A percentile compares a stretch with the other conserved stretches of the same genome.
Evolutionary conservation across 2,329 filamentous ascomycete genomes (phyloP).

Genomic region (Scedosporium minutisporum): DNA sequence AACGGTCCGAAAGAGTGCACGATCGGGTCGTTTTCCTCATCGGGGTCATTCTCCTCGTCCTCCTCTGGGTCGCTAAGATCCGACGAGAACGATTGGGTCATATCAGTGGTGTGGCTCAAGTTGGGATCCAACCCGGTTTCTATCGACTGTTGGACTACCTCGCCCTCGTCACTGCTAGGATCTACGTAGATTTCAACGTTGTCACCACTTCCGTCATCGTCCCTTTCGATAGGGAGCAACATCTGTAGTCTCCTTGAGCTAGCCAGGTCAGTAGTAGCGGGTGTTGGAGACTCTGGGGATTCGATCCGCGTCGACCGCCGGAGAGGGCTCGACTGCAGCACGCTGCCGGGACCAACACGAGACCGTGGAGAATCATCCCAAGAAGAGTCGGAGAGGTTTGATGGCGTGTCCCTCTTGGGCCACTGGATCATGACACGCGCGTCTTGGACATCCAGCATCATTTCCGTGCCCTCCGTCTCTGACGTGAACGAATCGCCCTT

Average conservation of each 20-base stretch:
- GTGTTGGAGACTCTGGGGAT: constrained; percentile 57
- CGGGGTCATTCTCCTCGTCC: constrained; percentile 61
- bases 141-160: neutral
- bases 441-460: constrained; percentile 93
- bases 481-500: constrained; percentile 88
- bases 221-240: constrained; percentile 40
- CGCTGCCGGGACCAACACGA: constrained; percentile 18
- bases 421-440: constrained; percentile 82
- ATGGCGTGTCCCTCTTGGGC: constrained; percentile 52
- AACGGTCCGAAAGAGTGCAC: constrained; percentile 88
- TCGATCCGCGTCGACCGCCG: constrained; percentile 47
- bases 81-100: constrained; percentile 43
- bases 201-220: constrained; percentile 7
- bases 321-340: constrained; percentile 53
- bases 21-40: constrained; percentile 91
- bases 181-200: constrained; percentile 15
- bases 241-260: constrained; percentile 36
- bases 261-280: constrained; percentile 26
- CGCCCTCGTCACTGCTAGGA: constrained; percentile 11
- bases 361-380: constrained; percentile 57
- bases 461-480: constrained; percentile 76
- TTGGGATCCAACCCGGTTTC: constrained; percentile 8
- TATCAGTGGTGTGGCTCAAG: constrained; percentile 12
- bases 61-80: constrained; percentile 48
- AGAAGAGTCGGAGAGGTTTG: constrained; percentile 50